Percentiles rank a stretch among this genome's conserved stretches.
phyloP scores from a whole-genome alignment of 208 protist genomes.

The Trichomonas vaginalis region DNA sequence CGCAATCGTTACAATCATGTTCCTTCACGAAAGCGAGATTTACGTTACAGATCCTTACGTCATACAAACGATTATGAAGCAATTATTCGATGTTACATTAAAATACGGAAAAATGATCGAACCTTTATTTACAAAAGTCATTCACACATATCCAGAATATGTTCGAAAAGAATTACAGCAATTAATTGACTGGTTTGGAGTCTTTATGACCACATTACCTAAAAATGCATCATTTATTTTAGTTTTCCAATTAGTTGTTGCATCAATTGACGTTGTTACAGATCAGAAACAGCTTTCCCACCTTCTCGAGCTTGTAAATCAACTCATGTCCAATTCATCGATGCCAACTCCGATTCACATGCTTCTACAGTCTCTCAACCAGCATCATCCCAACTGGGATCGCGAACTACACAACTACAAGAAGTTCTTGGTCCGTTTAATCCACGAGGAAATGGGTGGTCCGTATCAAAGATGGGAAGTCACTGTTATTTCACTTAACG shows the following conservation, averaged over 20 bases:
- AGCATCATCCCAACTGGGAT: not conserved
- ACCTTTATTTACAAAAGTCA: not conserved
- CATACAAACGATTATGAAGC: not conserved
- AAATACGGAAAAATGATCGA: not conserved
- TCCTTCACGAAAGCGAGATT: not conserved
- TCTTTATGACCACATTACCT: not conserved
- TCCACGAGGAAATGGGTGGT: not conserved
- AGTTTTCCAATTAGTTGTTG: not conserved
- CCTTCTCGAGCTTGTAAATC: not conserved
- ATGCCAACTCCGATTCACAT: not conserved
- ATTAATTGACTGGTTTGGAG: not conserved
- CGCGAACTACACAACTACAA: not conserved
- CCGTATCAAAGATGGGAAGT: not conserved
- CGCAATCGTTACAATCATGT: not conserved
- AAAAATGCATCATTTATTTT: not conserved
- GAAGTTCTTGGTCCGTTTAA: not conserved
- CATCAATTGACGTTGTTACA: not conserved
- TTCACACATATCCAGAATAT: not conserved
- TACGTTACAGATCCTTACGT: not conserved
- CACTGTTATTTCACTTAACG: conserved; percentile 2
- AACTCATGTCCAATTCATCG: not conserved
- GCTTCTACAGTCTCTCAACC: not conserved
- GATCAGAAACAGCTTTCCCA: not conserved
- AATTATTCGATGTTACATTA: not conserved
- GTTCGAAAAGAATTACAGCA: not conserved